Conservation (phyloP, 1,284 basidiomycete species). For the Omphalotus olearius region DNA sequence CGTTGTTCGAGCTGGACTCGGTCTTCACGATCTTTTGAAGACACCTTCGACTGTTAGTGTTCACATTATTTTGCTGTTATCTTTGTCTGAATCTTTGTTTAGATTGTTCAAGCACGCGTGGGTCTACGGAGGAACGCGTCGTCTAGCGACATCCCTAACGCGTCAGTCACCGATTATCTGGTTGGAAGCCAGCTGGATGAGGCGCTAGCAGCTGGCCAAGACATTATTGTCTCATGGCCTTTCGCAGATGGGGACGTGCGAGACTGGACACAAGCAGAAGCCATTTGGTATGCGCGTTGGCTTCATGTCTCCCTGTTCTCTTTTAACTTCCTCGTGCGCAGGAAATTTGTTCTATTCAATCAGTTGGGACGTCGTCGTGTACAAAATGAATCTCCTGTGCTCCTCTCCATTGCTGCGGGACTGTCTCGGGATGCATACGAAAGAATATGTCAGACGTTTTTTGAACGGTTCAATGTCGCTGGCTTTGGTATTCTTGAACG, state of each 20-base stretch:
- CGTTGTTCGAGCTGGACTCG: constrained; percentile 70
- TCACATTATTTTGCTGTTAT: background rate
- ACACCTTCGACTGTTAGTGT: constrained; percentile 67
- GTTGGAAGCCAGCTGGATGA: constrained; percentile 82
- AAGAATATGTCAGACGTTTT: constrained; percentile 82
- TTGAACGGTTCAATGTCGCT: constrained; percentile 93
- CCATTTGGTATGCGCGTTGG: constrained; percentile 67
- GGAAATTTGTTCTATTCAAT: constrained; percentile 83
- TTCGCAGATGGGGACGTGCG: constrained; percentile 72
- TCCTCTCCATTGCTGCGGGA: constrained; percentile 70
- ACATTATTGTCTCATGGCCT: constrained; percentile 79
- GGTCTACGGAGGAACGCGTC: constrained; percentile 53
- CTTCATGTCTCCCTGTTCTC: constrained; percentile 3
- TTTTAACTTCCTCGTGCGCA: constrained; percentile 28
- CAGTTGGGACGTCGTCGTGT: constrained; percentile 74
- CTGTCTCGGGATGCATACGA: constrained; percentile 76
- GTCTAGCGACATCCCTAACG: constrained; percentile 22
- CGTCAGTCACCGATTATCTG: constrained; percentile 76
- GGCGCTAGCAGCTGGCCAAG: constrained; percentile 68
- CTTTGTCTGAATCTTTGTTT: constrained; percentile 9
- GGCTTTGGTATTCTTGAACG: constrained; percentile 82
- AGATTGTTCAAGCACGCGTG: constrained; percentile 74
- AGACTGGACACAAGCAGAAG: constrained; percentile 91
- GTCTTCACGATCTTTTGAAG: constrained; percentile 77
- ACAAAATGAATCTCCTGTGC: constrained; percentile 84